Conservation (phyloP, 805 yeast genomes). For the Saccharomyces jurei region DNA sequence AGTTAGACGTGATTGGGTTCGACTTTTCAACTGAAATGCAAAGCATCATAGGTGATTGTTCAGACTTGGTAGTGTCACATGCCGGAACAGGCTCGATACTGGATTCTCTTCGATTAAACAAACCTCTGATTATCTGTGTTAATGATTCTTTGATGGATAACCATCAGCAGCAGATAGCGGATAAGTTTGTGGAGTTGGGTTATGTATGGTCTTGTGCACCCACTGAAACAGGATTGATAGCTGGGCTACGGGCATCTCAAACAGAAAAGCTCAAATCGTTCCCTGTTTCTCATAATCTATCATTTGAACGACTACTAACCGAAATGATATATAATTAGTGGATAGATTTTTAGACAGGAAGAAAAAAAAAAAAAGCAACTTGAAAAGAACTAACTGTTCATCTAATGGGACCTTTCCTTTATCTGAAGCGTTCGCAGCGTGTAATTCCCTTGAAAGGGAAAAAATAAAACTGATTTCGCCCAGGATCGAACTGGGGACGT, state of each 20-base stretch:
- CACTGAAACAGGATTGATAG: conserved; percentile 2
- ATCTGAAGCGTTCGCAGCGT: too few relatives aligned
- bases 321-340: not conserved
- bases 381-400: too few relatives aligned
- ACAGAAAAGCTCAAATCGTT: conserved; percentile 5
- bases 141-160: conserved; percentile 75
- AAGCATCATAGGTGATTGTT: conserved; percentile 32
- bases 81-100: conserved; percentile 90
- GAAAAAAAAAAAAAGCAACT: not conserved
- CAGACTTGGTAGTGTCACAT: conserved; percentile 71
- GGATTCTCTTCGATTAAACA: conserved; percentile 54
- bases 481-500: conserved; percentile 99
- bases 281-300: conserved; percentile 10
- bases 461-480: conserved; percentile 73
- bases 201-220: conserved; percentile 23
- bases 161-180: conserved; percentile 75
- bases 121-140: conserved; percentile 59
- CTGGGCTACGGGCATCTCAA: conserved; percentile 7
- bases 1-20: conserved; percentile 37
- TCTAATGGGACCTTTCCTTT: too few relatives aligned
- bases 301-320: conserved; percentile 11
- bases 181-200: conserved; percentile 36
- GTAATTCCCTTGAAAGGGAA: not conserved
- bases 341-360: not conserved
- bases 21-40: conserved; percentile 37